Evolutionary conservation across 2,329 filamentous ascomycete species (phyloP), one percentile per base, ranked within the genome.

Genomic region (Lachnellula occidentalis): DNA sequence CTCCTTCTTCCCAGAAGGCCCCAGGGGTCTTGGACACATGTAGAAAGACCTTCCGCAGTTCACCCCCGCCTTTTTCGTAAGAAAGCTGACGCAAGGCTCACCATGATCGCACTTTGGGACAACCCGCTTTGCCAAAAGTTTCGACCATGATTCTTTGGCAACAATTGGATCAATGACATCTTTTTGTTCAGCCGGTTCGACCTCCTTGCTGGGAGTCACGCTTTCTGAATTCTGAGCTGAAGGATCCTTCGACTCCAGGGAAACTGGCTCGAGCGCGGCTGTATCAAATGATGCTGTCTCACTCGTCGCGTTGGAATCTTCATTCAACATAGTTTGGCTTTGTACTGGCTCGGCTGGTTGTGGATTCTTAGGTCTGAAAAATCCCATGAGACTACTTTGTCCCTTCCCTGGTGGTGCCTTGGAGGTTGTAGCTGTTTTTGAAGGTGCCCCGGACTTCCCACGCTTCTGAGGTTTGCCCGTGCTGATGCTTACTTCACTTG

Each of bases 51-150:
- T 75, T 81, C 77, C 92, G 72, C 68, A 86, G 66, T 97, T 99
- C 59, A 89, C 74, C 1, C 94, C 94, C 0, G 90, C 78, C 68
- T 97, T 97, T 74, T 92, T 96, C 1, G 92, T 96, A 17, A 85
- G 80, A 50, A 92, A 74, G 60, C 79, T 89, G 60, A 91, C 88
- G 71, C 94, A 97, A 2, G 89, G 87, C 64, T 97, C 92, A 51
- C 83, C 78, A 67, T 99, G 94, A 47, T 96, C 91, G 68, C 94
- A 99, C 54, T 80, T 81, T 1, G 94, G 94, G 1, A 82, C 77
- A 1, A 82, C 74, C 54, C 87, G 85, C 69, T 87, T 90, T 15
- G 85, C 82, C 58, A 97, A 85, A 14, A 97, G 77, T 67, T 87
- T 91, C 4, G 83, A 85, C 94, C 94, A 97, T 21, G 86, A 87